These are phyloP conservation scores for Leccinum variicolor DNA, from an alignment of 768 basidiomycete genomes.

Conservation along the genomic window DNA sequence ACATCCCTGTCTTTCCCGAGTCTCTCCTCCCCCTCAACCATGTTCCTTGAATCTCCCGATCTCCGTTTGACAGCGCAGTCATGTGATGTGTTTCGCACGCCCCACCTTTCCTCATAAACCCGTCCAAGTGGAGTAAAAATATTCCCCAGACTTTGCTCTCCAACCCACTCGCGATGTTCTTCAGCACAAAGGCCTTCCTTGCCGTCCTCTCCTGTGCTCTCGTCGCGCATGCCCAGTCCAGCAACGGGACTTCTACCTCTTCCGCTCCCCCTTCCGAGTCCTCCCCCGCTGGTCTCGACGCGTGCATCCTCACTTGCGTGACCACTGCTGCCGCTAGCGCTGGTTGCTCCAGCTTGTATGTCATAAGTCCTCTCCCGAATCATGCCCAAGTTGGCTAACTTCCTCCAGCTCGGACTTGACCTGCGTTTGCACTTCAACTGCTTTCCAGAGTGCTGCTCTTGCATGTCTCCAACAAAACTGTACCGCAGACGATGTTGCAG, in stretches of 20 bases:
- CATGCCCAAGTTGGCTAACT: background rate
- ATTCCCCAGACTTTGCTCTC: background rate
- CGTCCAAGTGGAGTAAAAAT: background rate
- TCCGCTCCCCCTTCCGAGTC: background rate
- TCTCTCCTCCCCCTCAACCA: too few relatives aligned
- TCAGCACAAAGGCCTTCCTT: constrained; percentile 19
- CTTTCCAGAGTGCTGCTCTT: constrained; percentile 35
- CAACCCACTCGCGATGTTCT: constrained; percentile 11
- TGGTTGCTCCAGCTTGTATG: constrained; percentile 18
- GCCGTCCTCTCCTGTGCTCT: constrained; percentile 14
- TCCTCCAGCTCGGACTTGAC: constrained; percentile 33
- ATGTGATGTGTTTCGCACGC: constrained; percentile 12
- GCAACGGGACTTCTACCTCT: background rate
- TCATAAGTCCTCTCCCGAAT: background rate
- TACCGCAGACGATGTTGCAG: constrained; percentile 24
- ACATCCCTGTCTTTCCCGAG: too few relatives aligned
- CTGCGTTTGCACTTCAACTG: constrained; percentile 38
- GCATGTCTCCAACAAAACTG: constrained; percentile 37
- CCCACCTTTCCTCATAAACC: constrained; percentile 13
- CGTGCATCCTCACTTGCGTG: constrained; percentile 14
- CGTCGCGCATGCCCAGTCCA: constrained; percentile 21
- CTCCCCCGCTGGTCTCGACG: background rate
- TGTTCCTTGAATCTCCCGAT: too few relatives aligned
- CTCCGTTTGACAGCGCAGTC: background rate
- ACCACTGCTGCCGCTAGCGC: background rate